A percentile compares a stretch with the other conserved stretches of the same genome.
phyloP scores from a whole-genome alignment of 169 alveolate genomes.

The Theileria parva region DNA sequence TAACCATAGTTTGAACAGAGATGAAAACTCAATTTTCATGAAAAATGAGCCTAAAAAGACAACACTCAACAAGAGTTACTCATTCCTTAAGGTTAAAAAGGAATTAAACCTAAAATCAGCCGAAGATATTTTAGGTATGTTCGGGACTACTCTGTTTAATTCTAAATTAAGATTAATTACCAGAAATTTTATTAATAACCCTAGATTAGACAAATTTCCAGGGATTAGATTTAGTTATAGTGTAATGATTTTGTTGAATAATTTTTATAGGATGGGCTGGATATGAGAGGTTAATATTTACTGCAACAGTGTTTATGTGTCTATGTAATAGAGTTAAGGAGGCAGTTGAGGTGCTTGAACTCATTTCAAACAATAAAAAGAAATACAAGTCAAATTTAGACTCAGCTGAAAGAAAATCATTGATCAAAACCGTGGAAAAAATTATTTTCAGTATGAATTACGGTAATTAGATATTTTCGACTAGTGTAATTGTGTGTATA shows the following conservation, averaged over 20 bases:
- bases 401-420: conserved; percentile 34
- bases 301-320: conserved; percentile 55
- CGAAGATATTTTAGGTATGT: conserved; percentile 60
- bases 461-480: neutral
- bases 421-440: conserved; percentile 38
- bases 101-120: conserved; percentile 60
- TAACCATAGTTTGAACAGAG: neutral
- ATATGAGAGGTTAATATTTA: conserved; percentile 43
- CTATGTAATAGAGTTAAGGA: conserved; percentile 29
- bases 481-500: neutral
- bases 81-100: conserved; percentile 52
- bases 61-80: conserved; percentile 28
- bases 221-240: no score
- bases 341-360: conserved; percentile 53
- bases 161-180: neutral
- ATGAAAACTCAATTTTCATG: conserved; percentile 16
- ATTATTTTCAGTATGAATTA: conserved; percentile 29
- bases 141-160: neutral
- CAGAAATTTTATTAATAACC: no score
- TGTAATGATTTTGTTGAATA: neutral
- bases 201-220: no score
- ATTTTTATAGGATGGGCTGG: conserved; percentile 42
- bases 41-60: neutral
- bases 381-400: conserved; percentile 46
- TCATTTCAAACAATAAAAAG: conserved; percentile 48